Evolutionary conservation across 164 flowering plant species (phyloP).

Genomic region (Amborella trichopoda): DNA sequence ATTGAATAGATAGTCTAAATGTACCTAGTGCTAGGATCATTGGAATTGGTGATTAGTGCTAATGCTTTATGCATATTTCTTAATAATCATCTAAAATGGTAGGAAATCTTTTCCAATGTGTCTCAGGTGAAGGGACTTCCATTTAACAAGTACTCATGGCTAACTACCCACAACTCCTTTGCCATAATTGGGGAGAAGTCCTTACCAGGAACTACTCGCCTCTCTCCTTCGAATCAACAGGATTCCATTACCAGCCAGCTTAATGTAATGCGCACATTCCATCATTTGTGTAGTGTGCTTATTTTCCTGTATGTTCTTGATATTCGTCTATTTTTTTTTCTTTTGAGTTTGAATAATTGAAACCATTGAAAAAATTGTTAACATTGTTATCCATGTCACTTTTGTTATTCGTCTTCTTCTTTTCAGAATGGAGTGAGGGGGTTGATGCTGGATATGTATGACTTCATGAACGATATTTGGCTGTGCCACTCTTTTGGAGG

Average conservation of each 20-base stretch:
- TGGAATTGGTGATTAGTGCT: too few relatives aligned
- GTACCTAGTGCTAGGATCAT: too few relatives aligned
- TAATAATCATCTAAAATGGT: too few relatives aligned
- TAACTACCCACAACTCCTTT: conserved; percentile 86
- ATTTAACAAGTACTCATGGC: conserved; percentile 74
- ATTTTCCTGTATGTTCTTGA: neutral
- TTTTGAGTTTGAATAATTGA: neutral
- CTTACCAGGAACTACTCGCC: conserved; percentile 34
- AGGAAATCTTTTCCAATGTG: too few relatives aligned
- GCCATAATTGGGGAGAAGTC: conserved; percentile 47
- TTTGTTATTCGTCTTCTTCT: neutral
- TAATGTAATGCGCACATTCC: conserved; percentile 23
- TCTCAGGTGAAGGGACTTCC: conserved; percentile 60
- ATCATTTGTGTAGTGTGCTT: neutral
- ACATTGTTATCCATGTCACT: neutral
- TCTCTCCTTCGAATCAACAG: conserved; percentile 68
- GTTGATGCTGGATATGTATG: conserved; percentile 83
- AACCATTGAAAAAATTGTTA: neutral
- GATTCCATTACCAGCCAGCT: conserved; percentile 75
- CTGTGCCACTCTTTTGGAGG: conserved; percentile 80
- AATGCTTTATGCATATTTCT: too few relatives aligned
- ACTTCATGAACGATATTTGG: conserved; percentile 76
- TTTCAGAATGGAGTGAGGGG: conserved; percentile 95
- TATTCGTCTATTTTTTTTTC: neutral
- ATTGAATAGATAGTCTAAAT: too few relatives aligned